A percentile compares a stretch with the other conserved stretches of the same genome.
These are phyloP conservation scores for Xylariaceae sp. DNA, from an alignment of 2,329 filamentous ascomycete genomes.

Conservation along the genomic window DNA sequence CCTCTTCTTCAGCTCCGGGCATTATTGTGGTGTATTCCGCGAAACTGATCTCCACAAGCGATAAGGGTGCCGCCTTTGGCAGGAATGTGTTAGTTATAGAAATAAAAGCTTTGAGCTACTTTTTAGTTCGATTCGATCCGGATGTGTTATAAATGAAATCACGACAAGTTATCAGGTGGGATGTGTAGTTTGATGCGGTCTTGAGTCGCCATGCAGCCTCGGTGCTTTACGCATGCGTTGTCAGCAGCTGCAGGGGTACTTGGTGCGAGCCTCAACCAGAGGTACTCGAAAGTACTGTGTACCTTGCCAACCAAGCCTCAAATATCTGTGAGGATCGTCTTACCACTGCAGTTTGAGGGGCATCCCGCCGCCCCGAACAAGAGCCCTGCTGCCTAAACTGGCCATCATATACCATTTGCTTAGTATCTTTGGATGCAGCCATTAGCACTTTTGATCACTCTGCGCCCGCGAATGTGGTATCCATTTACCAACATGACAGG, in stretches of 20 bases:
- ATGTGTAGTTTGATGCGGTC: background rate
- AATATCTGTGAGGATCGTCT: too few species aligned
- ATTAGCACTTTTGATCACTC: too few species aligned
- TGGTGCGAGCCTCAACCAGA: too few species aligned
- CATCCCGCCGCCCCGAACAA: background rate
- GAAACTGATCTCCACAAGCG: background rate
- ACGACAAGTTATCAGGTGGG: background rate
- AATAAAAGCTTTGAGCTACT: background rate
- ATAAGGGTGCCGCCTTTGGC: background rate
- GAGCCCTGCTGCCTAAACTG: background rate
- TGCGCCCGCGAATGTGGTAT: background rate
- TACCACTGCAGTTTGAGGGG: too few species aligned
- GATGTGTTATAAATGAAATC: background rate
- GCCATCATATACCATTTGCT: background rate
- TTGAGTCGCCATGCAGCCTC: too few species aligned
- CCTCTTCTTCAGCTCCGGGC: background rate
- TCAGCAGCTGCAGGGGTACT: background rate
- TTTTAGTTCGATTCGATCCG: background rate
- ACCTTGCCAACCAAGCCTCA: background rate
- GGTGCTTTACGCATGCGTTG: too few species aligned
- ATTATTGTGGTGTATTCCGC: background rate
- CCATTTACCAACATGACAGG: background rate
- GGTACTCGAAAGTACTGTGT: conserved; percentile 7
- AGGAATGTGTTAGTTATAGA: background rate
- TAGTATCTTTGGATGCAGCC: too few species aligned